Evolutionary conservation across 2,329 filamentous ascomycete species (phyloP), one percentile per base, ranked within the genome.

Genomic region (Chaetomium globosum): DNA sequence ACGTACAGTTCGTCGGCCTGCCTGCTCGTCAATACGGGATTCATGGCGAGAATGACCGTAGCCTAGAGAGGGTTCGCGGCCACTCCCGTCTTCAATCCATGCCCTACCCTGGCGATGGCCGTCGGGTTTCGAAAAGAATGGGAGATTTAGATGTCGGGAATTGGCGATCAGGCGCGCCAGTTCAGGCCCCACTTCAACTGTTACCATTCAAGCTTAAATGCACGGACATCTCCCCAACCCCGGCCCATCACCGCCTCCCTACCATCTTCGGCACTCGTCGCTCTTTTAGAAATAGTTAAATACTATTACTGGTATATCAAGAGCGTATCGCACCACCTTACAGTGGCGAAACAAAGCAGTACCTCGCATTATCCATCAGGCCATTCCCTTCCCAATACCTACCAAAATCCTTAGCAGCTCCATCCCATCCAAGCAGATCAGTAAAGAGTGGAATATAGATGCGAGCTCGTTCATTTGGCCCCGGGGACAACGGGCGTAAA

Each of bases 1-100:
- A 83, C 89, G 78, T 84, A 94, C 91, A 95, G 88, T 83, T 95
- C 91, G 80, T 94, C 92, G 69, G 91, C 91, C 82, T 96, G 92
- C 76, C 90, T 87, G 74, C 83, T 82, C 67, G 90, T 92, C 79
- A 94, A 81, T 76, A 91, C 84, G 75, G 86, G 85, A 81, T 86
- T 89, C 90, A 93, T 93, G n/a, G 16, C 33, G 46, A 36, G 23
- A 13, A 13, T 43, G 10, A 13, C 4, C 21, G 71, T 74, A 74
- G 75, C 66, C 55, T 19, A 5, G 36, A 26, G 26, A 26, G 26
- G 26, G 26, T 26, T 26, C 4, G 26, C 26, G 26, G 26, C 26
- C 26, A 4, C 26, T 26, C 26, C 26, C 26, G 26, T 26, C 36
- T 43, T 43, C 36, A 43, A 43, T 13, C 36, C 4, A 19, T 46